A percentile compares a stretch with the other conserved stretches of the same genome.
Evolutionary conservation across 306 rosid genomes (phyloP).

Genomic region (Oemleria cerasiformis): DNA sequence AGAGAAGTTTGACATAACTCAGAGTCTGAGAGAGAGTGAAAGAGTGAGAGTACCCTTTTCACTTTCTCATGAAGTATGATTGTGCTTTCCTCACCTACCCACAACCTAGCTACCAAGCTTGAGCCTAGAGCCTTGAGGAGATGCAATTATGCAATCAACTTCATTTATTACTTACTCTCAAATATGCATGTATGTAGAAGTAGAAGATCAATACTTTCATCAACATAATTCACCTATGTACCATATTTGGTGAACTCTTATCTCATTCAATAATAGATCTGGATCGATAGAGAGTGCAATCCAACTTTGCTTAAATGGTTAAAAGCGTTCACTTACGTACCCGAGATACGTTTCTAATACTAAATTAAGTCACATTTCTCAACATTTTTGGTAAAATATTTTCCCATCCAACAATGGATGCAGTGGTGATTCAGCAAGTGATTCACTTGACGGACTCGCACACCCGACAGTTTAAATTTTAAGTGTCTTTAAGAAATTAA

Average conservation of each 20-base stretch:
- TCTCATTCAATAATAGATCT: too few species aligned
- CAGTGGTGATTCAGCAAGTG: too few species aligned
- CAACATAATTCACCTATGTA: neutral
- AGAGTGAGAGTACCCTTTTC: neutral
- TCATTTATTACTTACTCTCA: too few species aligned
- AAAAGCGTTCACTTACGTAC: neutral
- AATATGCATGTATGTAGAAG: too few species aligned
- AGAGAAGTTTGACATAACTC: neutral
- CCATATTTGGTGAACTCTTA: too few species aligned
- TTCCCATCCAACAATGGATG: constrained; percentile 18
- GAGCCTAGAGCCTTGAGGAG: neutral
- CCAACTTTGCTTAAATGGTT: too few species aligned
- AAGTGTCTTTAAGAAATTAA: too few species aligned
- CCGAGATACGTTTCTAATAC: neutral
- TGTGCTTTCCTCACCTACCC: neutral
- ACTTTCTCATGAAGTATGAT: constrained; percentile 1
- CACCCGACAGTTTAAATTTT: too few species aligned
- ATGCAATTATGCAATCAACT: neutral
- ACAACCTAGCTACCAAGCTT: too few species aligned
- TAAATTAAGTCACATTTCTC: neutral
- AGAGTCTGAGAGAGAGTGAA: too few species aligned
- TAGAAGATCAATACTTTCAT: neutral
- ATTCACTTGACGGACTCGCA: too few species aligned
- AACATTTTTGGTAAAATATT: constrained; percentile 32
- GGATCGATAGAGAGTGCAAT: too few species aligned